A percentile compares a stretch with the other conserved stretches of the same genome.
Evolutionary conservation across 2,329 filamentous ascomycete species (phyloP).

Genomic region (Sordariomycetes sp.): DNA sequence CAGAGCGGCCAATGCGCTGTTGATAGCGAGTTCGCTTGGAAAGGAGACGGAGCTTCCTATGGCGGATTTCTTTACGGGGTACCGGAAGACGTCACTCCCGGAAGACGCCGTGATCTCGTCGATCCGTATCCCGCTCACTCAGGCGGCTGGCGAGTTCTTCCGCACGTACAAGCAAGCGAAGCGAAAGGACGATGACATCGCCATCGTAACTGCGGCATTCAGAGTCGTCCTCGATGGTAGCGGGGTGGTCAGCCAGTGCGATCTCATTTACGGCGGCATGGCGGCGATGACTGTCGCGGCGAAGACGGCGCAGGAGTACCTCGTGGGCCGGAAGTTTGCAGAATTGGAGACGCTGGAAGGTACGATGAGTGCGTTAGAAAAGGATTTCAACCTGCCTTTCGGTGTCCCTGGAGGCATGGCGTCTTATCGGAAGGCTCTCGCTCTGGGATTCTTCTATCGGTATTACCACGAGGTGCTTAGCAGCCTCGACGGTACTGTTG

Average conservation of each 20-base stretch:
- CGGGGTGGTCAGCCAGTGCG: conserved; percentile 59
- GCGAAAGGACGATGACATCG: conserved; percentile 95
- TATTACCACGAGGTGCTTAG: conserved; percentile 86
- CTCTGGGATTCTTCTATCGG: conserved; percentile 88
- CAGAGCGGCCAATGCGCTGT: conserved; percentile 68
- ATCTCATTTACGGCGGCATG: conserved; percentile 90
- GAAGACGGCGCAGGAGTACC: conserved; percentile 59
- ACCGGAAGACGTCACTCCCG: conserved; percentile 70
- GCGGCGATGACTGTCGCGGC: conserved; percentile 83
- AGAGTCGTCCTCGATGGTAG: conserved; percentile 57
- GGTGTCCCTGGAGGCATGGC: conserved; percentile 96
- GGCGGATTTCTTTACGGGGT: conserved; percentile 84
- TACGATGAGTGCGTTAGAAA: conserved; percentile 76
- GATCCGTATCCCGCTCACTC: conserved; percentile 70
- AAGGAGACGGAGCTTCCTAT: conserved; percentile 79
- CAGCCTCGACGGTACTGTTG: conserved; percentile 31
- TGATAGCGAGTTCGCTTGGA: conserved; percentile 66
- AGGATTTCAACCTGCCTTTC: conserved; percentile 79
- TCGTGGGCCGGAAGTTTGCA: conserved; percentile 67
- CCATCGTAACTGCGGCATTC: conserved; percentile 84
- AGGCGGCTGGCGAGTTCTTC: conserved; percentile 67
- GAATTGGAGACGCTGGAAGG: conserved; percentile 78
- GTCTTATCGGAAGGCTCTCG: conserved; percentile 82
- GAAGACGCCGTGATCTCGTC: conserved; percentile 74
- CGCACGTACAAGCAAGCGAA: conserved; percentile 93